Conservation (phyloP, 202 grass and related monocot species). For the Saccharum hybrid region DNA sequence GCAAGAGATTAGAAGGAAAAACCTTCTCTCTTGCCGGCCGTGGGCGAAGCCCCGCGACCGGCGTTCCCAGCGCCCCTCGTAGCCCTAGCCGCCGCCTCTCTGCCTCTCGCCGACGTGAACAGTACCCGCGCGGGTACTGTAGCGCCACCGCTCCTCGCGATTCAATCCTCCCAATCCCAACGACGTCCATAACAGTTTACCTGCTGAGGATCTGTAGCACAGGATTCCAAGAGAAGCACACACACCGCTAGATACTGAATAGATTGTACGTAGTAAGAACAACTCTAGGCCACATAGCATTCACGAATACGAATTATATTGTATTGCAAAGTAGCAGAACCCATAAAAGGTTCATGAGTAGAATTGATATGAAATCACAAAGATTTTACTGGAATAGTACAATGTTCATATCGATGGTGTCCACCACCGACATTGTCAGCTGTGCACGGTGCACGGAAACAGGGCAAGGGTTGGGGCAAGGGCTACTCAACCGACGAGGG, state of each 20-base stretch:
- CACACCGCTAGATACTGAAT: constrained; percentile 9
- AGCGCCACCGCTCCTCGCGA: no score
- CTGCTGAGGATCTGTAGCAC: neutral
- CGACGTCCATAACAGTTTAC: no score
- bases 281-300: neutral
- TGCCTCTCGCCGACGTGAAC: no score
- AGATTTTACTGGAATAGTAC: neutral
- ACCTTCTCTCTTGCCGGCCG: no score
- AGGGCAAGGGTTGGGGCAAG: neutral
- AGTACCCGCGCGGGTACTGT: no score
- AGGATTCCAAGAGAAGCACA: neutral
- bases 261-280: neutral
- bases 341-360: neutral
- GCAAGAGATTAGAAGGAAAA: no score
- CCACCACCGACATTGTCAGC: neutral
- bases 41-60: no score
- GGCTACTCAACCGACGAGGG: neutral
- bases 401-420: neutral
- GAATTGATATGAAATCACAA: neutral
- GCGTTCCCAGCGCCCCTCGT: no score
- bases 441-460: neutral
- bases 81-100: no score
- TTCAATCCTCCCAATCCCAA: no score
- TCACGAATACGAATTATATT: neutral
- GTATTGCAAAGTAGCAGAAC: neutral